Base-by-base conservation (phyloP, 257 asterid genomes). In the Penstemon barbatus region DNA sequence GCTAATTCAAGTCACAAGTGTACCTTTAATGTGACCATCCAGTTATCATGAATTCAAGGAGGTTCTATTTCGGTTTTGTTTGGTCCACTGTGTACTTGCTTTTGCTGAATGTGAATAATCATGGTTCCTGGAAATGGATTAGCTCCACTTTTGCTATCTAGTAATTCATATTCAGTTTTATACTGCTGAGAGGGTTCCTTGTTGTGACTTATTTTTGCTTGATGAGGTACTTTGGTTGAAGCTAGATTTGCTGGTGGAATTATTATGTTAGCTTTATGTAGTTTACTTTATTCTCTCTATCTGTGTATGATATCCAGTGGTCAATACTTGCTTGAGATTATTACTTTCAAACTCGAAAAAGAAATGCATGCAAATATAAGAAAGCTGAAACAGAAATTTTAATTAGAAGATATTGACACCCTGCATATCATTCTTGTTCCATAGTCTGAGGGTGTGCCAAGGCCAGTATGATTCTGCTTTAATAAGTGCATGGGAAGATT, bases 401-500 rank as follows among this genome's bases (percentile, higher is more conserved):
- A 15, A 43, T 25, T 4, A 57, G n/a, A 62, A 43, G 66, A 55
- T 39, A 42, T 57, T 69, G 57, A 71, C 48, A 18, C 7, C 71
- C 64, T 59, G 67, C 61, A 40, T 73, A 43, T 58, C 25, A 63
- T 62, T 77, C 55, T 39, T 68, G 39, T 69, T 74, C 54, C 79
- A 69, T 78, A 94, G 99, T 78, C 79, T 86, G 81, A 79, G 83
- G 79, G 97, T 94, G 69, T 94, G 99, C 81, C 87, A 84, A 74
- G 99, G 99, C 43, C 81, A 71, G 43, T 94, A 94, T 49, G 96
- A 87, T 81, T 73, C 88, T 74, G 84, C 89, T 52, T 76, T 93
- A 55, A 37, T 87, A 75, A 81, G 81, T 74, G 99, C 97, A 13
- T 93, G 99, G 99, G 99, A 94, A 75, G 85, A 80, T 57, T 94